These are phyloP conservation scores for Thalassiosira mediterranea DNA, from an alignment of 352 stramenopile genomes.

Conservation along the genomic window DNA sequence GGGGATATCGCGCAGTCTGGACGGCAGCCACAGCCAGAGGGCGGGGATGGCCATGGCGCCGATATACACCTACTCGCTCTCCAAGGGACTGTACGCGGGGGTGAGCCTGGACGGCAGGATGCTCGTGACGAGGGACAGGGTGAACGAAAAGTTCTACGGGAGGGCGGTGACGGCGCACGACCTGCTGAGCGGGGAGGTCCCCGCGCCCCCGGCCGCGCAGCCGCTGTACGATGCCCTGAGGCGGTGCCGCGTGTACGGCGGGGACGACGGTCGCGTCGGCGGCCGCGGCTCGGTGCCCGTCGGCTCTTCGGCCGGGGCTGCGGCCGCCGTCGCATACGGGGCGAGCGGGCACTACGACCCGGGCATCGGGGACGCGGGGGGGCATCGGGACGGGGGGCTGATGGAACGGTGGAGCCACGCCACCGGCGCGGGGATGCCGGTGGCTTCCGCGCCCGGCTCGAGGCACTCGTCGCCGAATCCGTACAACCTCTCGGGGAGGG, in stretches of 20 bases:
- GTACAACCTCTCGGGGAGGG: constrained; percentile 38
- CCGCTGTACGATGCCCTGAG: constrained; percentile 81
- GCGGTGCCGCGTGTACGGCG: constrained; percentile 76
- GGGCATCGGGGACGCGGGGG: neutral
- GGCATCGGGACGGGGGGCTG: constrained; percentile 12
- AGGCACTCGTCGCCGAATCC: constrained; percentile 21
- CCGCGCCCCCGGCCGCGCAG: constrained; percentile 71
- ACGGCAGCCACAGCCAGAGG: neutral
- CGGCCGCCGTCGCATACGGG: neutral
- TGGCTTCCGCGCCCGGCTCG: constrained; percentile 3
- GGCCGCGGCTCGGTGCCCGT: neutral
- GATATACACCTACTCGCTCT: constrained; percentile 94
- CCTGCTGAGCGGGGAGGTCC: constrained; percentile 69
- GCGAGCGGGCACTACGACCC: neutral
- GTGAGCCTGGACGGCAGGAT: constrained; percentile 92
- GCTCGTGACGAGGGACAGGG: constrained; percentile 88
- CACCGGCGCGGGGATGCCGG: constrained; percentile 38
- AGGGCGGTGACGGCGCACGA: constrained; percentile 56
- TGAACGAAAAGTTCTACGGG: constrained; percentile 95
- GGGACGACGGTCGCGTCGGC: neutral
- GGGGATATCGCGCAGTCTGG: neutral
- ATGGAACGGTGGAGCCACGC: constrained; percentile 43
- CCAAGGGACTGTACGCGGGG: constrained; percentile 91
- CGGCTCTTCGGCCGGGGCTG: neutral
- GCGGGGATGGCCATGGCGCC: constrained; percentile 79